Conservation (phyloP, 2,329 filamentous ascomycete species). For the Tolypocladium album region DNA sequence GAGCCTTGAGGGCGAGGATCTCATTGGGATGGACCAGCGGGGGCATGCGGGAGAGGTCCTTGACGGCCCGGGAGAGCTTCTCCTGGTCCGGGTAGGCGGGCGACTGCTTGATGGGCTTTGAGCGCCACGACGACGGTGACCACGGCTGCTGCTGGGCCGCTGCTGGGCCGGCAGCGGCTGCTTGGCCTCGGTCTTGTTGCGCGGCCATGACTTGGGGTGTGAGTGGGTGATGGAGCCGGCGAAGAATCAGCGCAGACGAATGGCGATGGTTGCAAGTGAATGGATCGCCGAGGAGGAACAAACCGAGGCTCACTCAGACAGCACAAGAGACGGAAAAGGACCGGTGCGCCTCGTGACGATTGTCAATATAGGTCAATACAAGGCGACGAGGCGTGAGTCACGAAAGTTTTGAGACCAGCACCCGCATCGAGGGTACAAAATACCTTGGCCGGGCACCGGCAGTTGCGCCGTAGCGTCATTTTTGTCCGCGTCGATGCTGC, state of each 20-base stretch:
- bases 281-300: background rate
- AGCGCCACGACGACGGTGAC: conserved; percentile 60
- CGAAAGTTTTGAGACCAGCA: background rate
- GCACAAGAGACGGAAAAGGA: background rate
- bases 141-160: conserved; percentile 23
- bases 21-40: conserved; percentile 72
- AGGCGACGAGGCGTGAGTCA: background rate
- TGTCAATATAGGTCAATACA: background rate
- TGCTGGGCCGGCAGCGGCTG: background rate
- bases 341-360: background rate
- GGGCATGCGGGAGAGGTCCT: conserved; percentile 58
- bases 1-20: conserved; percentile 69
- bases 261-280: background rate
- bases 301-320: background rate
- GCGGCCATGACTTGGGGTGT: background rate
- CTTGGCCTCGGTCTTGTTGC: conserved; percentile 1
- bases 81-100: conserved; percentile 56
- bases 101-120: conserved; percentile 69
- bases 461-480: background rate
- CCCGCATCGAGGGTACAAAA: background rate
- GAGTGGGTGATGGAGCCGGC: background rate
- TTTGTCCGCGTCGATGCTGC: background rate
- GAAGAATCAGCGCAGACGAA: background rate
- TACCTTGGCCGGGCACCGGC: background rate
- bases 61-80: conserved; percentile 47